Conservation (phyloP, 1,139 yeast species). For the Hansenula sp. region DNA sequence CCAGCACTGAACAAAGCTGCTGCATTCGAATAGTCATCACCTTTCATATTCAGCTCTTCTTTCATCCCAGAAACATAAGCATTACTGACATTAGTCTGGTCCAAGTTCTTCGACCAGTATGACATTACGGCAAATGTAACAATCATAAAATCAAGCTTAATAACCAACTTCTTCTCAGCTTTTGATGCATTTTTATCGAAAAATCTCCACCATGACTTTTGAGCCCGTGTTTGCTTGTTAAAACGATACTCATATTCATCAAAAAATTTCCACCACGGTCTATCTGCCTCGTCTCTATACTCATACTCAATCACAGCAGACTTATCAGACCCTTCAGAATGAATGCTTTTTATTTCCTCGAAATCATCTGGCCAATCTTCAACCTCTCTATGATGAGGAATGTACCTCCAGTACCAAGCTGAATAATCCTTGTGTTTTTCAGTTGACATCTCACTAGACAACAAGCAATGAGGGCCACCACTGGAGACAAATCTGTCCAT, state of each 20-base stretch:
- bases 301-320: too few relatives aligned
- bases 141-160: constrained; percentile 49
- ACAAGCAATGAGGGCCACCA: too few relatives aligned
- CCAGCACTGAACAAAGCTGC: constrained; percentile 50
- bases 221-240: constrained; percentile 28
- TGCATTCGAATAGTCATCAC: constrained; percentile 49
- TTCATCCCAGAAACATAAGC: constrained; percentile 57
- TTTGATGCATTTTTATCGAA: constrained; percentile 44
- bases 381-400: constrained; percentile 43
- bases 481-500: too few relatives aligned
- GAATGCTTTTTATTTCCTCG: not conserved
- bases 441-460: too few relatives aligned
- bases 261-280: constrained; percentile 51
- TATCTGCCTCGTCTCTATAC: constrained; percentile 35
- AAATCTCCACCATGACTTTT: constrained; percentile 49
- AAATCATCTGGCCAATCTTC: constrained; percentile 32
- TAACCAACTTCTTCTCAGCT: constrained; percentile 39
- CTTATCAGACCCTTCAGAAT: too few relatives aligned
- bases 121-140: constrained; percentile 50
- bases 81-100: constrained; percentile 51
- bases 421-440: not conserved
- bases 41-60: constrained; percentile 48
- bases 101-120: constrained; percentile 63
- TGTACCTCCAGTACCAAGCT: constrained; percentile 36
- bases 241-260: constrained; percentile 50